Conservation (phyloP, 306 rosid species). For the Vigna nakashimae region DNA sequence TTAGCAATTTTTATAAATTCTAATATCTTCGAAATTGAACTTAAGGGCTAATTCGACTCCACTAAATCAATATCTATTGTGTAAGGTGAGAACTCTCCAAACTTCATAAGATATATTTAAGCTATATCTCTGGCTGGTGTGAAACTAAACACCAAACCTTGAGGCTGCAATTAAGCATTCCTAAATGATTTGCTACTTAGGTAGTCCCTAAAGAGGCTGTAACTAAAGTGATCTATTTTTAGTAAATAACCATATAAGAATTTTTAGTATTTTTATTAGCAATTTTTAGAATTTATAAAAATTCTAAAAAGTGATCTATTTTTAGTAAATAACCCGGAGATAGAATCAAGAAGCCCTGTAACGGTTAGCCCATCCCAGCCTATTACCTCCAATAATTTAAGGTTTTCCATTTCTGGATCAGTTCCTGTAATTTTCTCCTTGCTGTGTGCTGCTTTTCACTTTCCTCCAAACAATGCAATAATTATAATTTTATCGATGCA, state of each 20-base stretch:
- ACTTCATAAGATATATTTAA: not conserved
- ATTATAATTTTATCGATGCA: conserved; percentile 39
- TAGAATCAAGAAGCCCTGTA: no score
- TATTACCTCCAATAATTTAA: not conserved
- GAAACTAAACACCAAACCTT: not conserved
- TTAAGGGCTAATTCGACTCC: not conserved
- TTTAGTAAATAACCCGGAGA: no score
- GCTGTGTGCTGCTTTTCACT: not conserved
- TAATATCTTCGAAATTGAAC: not conserved
- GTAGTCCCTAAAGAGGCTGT: no score
- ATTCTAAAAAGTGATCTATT: no score
- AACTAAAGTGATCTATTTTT: no score
- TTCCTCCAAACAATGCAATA: conserved; percentile 5
- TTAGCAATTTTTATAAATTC: not conserved
- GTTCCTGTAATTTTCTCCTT: not conserved
- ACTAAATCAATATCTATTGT: not conserved
- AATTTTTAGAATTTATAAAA: no score
- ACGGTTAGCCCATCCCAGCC: not conserved
- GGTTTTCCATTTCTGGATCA: not conserved
- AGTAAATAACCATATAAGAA: no score
- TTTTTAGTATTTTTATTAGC: no score
- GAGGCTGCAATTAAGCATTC: no score
- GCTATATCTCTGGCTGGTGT: not conserved
- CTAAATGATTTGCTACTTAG: no score
- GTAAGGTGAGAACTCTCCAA: not conserved